phyloP scores from a whole-genome alignment of 2,329 filamentous ascomycete genomes.

The Rutstroemia sp. region DNA sequence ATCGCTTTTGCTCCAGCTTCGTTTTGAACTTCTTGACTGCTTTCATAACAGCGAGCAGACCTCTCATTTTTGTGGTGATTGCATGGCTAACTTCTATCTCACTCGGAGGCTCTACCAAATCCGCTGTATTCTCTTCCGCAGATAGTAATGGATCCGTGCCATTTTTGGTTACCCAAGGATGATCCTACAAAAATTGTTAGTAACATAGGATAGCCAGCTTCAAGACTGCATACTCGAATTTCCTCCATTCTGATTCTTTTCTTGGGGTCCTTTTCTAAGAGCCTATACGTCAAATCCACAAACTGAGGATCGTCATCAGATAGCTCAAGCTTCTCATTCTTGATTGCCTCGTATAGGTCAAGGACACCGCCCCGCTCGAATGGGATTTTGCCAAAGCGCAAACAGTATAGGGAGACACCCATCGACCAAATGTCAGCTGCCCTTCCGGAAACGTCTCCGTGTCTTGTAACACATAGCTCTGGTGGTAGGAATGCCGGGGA shows the following conservation, averaged over 20 bases:
- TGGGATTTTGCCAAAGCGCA: conserved; percentile 81
- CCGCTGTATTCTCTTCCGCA: conserved; percentile 76
- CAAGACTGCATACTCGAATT: conserved; percentile 56
- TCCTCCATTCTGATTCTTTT: conserved; percentile 79
- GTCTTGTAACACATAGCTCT: conserved; percentile 79
- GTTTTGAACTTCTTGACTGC: conserved; percentile 84
- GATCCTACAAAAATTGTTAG: conserved; percentile 49
- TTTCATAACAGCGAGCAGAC: conserved; percentile 67
- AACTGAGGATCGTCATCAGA: conserved; percentile 60
- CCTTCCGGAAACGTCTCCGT: conserved; percentile 79
- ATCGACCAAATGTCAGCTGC: conserved; percentile 98
- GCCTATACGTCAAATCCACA: conserved; percentile 60
- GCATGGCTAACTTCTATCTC: conserved; percentile 85
- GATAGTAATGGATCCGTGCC: conserved; percentile 73
- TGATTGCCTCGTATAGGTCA: conserved; percentile 86
- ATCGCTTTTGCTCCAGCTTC: conserved; percentile 52
- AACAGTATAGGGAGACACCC: conserved; percentile 89
- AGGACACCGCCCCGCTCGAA: conserved; percentile 75
- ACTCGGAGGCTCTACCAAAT: conserved; percentile 75
- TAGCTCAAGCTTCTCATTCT: conserved; percentile 55
- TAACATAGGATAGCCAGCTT: not conserved
- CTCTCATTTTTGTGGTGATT: conserved; percentile 83
- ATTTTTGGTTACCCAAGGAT: conserved; percentile 84
- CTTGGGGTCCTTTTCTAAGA: conserved; percentile 79
- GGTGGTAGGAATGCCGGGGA: conserved; percentile 93